Percentiles rank a stretch among this genome's conserved stretches.
Conservation (phyloP, 257 asterid genomes). For the Scutellaria barbata region DNA sequence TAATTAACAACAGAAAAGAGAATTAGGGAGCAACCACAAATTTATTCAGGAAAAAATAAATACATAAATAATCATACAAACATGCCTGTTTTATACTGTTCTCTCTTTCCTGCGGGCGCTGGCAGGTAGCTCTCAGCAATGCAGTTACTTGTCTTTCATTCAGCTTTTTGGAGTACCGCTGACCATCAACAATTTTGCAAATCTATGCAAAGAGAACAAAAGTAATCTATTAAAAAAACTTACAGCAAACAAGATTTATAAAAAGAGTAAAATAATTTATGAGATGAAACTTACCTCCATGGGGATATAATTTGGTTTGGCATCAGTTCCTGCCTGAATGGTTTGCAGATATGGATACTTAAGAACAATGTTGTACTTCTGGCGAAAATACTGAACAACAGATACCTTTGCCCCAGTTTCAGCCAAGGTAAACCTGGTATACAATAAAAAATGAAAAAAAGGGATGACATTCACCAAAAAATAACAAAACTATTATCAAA, state of each 20-base stretch:
- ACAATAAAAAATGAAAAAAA: neutral
- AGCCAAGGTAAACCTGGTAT: conserved; percentile 60
- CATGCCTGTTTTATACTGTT: conserved; percentile 40
- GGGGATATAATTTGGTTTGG: conserved; percentile 67
- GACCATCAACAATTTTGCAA: conserved; percentile 63
- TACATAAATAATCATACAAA: neutral
- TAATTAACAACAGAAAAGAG: neutral
- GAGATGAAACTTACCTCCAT: conserved; percentile 66
- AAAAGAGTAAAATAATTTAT: neutral
- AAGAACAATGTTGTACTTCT: conserved; percentile 48
- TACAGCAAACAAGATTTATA: neutral
- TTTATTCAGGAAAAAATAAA: neutral
- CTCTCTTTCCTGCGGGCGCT: conserved; percentile 61
- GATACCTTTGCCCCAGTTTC: conserved; percentile 44
- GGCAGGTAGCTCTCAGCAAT: conserved; percentile 71
- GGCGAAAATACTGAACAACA: conserved; percentile 56
- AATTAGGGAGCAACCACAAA: neutral
- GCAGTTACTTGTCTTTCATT: conserved; percentile 70
- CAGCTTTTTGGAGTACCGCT: conserved; percentile 55
- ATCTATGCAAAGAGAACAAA: conserved; percentile 42
- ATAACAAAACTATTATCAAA: too few relatives aligned
- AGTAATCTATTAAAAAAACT: neutral
- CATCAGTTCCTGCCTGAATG: conserved; percentile 62
- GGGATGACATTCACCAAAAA: too few relatives aligned
- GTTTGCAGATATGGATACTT: conserved; percentile 60